phyloP scores from a whole-genome alignment of 2,329 filamentous ascomycete species.

The Pseudomassariella vexata region DNA sequence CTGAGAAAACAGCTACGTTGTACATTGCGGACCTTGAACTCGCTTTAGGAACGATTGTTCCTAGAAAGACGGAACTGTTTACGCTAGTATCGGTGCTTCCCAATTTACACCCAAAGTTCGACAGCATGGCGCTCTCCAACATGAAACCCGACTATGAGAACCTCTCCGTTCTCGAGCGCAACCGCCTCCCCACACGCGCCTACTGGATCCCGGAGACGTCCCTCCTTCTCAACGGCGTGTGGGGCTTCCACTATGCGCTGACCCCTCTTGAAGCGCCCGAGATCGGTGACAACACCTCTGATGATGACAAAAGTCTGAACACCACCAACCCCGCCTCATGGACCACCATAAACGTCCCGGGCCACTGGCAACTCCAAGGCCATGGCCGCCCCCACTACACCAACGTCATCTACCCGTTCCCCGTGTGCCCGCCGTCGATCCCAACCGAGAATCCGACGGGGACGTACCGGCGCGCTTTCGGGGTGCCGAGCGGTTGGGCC shows the following conservation, averaged over 20 bases:
- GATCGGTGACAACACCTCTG: too few species aligned
- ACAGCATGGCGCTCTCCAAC: too few species aligned
- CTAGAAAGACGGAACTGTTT: too few species aligned
- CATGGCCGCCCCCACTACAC: conserved; percentile 64
- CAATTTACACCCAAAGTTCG: too few species aligned
- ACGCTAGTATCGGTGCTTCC: too few species aligned
- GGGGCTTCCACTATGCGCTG: conserved; percentile 48
- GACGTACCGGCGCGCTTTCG: conserved; percentile 52
- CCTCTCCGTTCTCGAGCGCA: conserved; percentile 45
- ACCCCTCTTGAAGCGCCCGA: conserved; percentile 40
- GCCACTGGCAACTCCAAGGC: conserved; percentile 66
- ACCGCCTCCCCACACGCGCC: conserved; percentile 44
- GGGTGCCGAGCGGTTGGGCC: conserved; percentile 42
- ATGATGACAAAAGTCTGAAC: too few species aligned
- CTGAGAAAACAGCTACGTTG: too few species aligned
- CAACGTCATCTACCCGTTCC: conserved; percentile 61
- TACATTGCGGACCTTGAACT: too few species aligned
- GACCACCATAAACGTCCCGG: conserved; percentile 53
- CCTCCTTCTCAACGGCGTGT: conserved; percentile 47
- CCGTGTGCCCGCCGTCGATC: conserved; percentile 57
- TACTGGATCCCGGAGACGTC: conserved; percentile 47
- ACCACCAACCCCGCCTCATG: too few species aligned
- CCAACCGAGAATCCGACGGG: conserved; percentile 61
- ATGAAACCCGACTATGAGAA: conserved; percentile 44
- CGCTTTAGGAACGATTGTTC: too few species aligned